A percentile compares a stretch with the other conserved stretches of the same genome.
Conservation (phyloP, 75 land plant species). For the Larix kaempferi region DNA sequence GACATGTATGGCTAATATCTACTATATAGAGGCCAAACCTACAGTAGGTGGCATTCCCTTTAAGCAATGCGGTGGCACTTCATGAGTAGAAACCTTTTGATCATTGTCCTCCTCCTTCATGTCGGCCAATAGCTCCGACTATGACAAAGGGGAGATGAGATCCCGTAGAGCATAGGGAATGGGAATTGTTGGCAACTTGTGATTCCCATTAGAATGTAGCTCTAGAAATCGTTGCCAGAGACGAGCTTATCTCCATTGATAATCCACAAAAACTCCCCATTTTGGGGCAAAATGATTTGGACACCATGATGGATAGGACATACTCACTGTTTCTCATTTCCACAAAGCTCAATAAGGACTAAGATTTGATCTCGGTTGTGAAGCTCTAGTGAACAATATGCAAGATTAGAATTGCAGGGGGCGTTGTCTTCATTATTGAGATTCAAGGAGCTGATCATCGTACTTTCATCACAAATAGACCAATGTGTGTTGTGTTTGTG, state of each 20-base stretch:
- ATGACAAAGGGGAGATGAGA: no score
- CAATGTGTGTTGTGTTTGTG: neutral
- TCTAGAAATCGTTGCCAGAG: neutral
- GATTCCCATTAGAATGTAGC: neutral
- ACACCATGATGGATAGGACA: neutral
- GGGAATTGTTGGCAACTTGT: no score
- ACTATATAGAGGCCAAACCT: no score
- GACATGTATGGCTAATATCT: no score
- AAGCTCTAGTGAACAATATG: neutral
- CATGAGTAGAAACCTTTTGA: no score
- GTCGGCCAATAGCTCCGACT: no score
- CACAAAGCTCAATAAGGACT: no score
- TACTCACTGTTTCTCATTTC: neutral
- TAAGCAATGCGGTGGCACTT: no score
- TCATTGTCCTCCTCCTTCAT: no score
- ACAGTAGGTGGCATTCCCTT: no score
- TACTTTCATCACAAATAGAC: neutral
- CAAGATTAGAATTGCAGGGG: neutral
- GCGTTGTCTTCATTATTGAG: neutral
- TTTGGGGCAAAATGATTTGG: neutral
- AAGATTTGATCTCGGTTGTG: neutral
- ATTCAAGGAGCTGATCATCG: neutral
- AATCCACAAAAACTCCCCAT: conserved; percentile 1
- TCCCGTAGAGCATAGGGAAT: no score
- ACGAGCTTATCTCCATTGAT: neutral